Evolutionary conservation across 2,329 filamentous ascomycete species (phyloP).

Genomic region (Didymella keratinophila): DNA sequence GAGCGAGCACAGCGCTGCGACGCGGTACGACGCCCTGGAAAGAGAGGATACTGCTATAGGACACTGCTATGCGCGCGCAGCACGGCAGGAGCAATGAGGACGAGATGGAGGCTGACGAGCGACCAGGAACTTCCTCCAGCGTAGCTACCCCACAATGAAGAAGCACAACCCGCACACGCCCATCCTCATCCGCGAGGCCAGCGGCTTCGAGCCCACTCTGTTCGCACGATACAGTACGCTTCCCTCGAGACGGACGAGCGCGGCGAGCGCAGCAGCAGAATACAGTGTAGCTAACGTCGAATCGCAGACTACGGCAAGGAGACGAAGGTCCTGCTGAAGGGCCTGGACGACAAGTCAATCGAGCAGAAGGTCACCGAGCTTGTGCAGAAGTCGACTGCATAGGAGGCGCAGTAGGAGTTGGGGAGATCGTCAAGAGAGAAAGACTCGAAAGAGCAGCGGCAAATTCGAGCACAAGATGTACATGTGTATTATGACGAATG

Average conservation of each 20-base stretch:
- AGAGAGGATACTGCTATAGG: conserved; percentile 4
- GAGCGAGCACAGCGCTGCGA: conserved; percentile 85
- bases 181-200: conserved; percentile 93
- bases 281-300: background rate
- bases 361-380: conserved; percentile 71
- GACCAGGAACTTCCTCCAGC: conserved; percentile 83
- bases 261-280: background rate
- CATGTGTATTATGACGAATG: conserved; percentile 34
- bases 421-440: background rate
- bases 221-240: conserved; percentile 86
- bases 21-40: conserved; percentile 67
- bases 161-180: conserved; percentile 95
- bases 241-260: conserved; percentile 17
- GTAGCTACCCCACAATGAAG: conserved; percentile 98
- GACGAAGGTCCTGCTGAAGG: conserved; percentile 68
- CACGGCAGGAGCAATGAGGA: background rate
- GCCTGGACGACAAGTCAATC: conserved; percentile 75
- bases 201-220: conserved; percentile 82
- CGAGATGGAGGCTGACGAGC: conserved; percentile 16
- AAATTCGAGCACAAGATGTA: conserved; percentile 25
- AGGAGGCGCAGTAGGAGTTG: background rate
- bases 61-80: conserved; percentile 6
- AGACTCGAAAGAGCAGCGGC: conserved; percentile 15
- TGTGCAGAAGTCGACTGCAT: conserved; percentile 57
- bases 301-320: conserved; percentile 71